These are phyloP conservation scores for Ramaria rubella DNA, from an alignment of 768 basidiomycete genomes.

Conservation along the genomic window DNA sequence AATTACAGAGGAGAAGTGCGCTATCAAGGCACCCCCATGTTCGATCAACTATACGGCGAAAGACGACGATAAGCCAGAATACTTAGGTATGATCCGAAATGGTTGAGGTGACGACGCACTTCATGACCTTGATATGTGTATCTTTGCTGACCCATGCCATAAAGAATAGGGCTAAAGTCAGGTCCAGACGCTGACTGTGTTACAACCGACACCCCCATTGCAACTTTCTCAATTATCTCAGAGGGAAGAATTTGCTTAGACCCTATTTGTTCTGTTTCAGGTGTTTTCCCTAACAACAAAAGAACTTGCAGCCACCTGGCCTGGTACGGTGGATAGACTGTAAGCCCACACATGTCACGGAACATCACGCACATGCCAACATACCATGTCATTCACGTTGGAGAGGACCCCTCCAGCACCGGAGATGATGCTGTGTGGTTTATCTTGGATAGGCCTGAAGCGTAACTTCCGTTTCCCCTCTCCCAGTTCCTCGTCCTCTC, in stretches of 20 bases:
- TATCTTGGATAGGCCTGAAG: conserved; percentile 21
- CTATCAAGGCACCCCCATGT: conserved; percentile 31
- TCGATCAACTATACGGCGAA: conserved; percentile 24
- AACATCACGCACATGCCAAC: too few relatives aligned
- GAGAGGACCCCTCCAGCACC: conserved; percentile 41
- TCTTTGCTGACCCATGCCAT: conserved; percentile 39
- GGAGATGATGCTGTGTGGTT: conserved; percentile 16
- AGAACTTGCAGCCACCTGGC: conserved; percentile 33
- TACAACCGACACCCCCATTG: conserved; percentile 16
- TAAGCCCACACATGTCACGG: too few relatives aligned
- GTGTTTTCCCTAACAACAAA: conserved; percentile 29
- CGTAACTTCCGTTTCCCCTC: conserved; percentile 13
- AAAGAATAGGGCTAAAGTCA: conserved; percentile 27
- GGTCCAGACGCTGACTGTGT: neutral
- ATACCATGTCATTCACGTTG: conserved; percentile 36
- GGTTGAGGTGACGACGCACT: neutral
- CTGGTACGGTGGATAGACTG: conserved; percentile 27
- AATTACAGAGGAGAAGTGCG: conserved; percentile 25
- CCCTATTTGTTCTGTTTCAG: conserved; percentile 22
- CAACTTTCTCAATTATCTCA: conserved; percentile 26
- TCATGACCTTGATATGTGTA: conserved; percentile 15
- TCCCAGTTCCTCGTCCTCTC: conserved; percentile 26
- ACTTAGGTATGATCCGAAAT: too few relatives aligned
- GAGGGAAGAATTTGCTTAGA: conserved; percentile 34
- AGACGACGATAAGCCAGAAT: neutral